phyloP scores from a whole-genome alignment of 2,329 filamentous ascomycete species.

The Tolypocladium nubicola region DNA sequence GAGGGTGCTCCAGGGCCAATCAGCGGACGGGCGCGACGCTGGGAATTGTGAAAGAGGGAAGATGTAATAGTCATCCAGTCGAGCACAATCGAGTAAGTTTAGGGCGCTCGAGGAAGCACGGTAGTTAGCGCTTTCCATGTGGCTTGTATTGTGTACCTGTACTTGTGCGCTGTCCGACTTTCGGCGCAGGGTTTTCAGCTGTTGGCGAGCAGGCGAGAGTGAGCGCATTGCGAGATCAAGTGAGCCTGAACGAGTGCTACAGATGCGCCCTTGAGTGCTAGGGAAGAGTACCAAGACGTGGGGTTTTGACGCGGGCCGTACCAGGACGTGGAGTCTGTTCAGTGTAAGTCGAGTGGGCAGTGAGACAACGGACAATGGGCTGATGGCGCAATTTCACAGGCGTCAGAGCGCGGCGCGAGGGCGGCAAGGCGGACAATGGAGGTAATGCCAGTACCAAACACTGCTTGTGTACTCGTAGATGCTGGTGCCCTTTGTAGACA shows the following conservation, averaged over 20 bases:
- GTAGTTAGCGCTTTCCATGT: neutral
- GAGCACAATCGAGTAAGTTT: neutral
- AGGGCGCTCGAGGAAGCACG: neutral
- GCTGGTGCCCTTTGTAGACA: neutral
- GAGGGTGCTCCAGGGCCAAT: neutral
- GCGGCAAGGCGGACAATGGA: neutral
- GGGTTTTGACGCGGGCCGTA: neutral
- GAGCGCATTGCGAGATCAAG: neutral
- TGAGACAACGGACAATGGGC: neutral
- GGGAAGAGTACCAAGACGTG: neutral
- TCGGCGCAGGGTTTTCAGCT: too few relatives aligned
- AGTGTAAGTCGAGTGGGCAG: neutral
- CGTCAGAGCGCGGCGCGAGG: neutral
- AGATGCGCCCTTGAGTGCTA: neutral
- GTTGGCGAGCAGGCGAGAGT: neutral
- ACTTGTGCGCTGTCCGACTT: neutral
- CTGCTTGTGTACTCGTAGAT: neutral
- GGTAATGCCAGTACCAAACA: neutral
- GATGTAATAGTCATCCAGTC: too few relatives aligned
- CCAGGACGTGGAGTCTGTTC: neutral
- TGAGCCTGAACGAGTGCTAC: neutral
- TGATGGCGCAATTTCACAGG: neutral
- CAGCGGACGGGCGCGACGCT: neutral
- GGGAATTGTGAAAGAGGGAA: neutral
- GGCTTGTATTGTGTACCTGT: neutral